Base-by-base conservation (phyloP, 768 basidiomycete genomes). In the Termitomyces sp. region DNA sequence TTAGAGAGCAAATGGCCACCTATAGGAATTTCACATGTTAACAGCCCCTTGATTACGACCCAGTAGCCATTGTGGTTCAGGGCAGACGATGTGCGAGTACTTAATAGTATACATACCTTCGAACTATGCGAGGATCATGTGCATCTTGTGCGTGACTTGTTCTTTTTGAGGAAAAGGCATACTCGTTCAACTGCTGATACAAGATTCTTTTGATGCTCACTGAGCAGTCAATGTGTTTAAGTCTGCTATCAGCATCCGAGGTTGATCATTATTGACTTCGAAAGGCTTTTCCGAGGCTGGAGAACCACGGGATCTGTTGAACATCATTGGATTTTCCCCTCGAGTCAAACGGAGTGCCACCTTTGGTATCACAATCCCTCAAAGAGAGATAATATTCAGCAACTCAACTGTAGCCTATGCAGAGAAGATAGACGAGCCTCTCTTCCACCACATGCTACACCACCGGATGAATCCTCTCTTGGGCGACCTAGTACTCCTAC, bases 1-100 rank as follows among this genome's bases (percentile, higher is more conserved):
- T 78, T 51, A 63, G 69, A 59, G 64, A 64, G 33, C 79, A 81
- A 66, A 52, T 40, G 37, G 37, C 37, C 27, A 52, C 37, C 37
- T 52, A 52, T 13, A 37, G 50, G 50, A 51, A 51, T 12, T 27
- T 39, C 26, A 36, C 1, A 51, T 39, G 34, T 18, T 50, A 36
- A 12, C 4, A 30, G 7, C 9, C 12, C 9, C 26, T 12, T 6
- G 26, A 30, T 18, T 16, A 36, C 22, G 16, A 36, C 18, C 18
- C 18, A 49, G 20, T 13, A 0, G 34, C 14, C 18, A n/a, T n/a
- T 27, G 26, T 39, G 50, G 26, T 10, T 27, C 18, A 51, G 27
- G 50, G 34, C 16, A 36, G 22, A 50, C 34, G 8, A 51, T 39
- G 14, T 6, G 4, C n/a, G n/a, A n/a, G n/a, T n/a, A n/a, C n/a